Conservation (phyloP, 2,329 filamentous ascomycete species). For the Calonectria leucothoes region DNA sequence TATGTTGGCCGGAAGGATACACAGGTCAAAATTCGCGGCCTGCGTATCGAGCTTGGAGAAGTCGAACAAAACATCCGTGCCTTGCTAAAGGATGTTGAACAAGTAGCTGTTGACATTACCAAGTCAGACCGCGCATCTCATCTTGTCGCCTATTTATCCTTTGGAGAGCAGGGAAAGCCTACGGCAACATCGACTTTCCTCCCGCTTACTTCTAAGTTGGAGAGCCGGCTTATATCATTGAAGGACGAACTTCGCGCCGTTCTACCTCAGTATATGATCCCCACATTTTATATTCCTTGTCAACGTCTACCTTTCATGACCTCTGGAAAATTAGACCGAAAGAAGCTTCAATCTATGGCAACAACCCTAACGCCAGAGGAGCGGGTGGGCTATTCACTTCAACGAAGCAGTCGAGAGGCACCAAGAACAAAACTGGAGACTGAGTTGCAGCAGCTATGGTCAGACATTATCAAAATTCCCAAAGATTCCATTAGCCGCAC, state of each 20-base stretch:
- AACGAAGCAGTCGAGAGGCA: not conserved
- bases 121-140: not conserved
- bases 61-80: not conserved
- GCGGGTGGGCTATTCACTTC: not conserved
- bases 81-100: not conserved
- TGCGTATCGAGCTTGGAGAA: not conserved
- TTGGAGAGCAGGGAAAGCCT: not conserved
- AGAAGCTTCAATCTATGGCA: not conserved
- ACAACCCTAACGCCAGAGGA: not conserved
- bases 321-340: not conserved
- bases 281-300: not conserved
- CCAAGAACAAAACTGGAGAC: not conserved
- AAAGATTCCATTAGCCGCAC: slow-evolving; percentile 37
- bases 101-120: not conserved
- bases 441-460: slow-evolving; percentile 49
- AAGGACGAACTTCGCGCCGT: not conserved
- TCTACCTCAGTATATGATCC: not conserved
- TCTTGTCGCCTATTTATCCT: not conserved
- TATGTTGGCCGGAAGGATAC: not conserved
- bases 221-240: not conserved
- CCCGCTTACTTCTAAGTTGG: not conserved
- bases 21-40: not conserved
- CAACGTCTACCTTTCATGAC: not conserved
- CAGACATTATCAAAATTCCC: slow-evolving; percentile 35
- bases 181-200: not conserved